These are phyloP conservation scores for Tuber umbilicatum DNA, from an alignment of 495 filamentous ascomycete genomes.

Conservation along the genomic window DNA sequence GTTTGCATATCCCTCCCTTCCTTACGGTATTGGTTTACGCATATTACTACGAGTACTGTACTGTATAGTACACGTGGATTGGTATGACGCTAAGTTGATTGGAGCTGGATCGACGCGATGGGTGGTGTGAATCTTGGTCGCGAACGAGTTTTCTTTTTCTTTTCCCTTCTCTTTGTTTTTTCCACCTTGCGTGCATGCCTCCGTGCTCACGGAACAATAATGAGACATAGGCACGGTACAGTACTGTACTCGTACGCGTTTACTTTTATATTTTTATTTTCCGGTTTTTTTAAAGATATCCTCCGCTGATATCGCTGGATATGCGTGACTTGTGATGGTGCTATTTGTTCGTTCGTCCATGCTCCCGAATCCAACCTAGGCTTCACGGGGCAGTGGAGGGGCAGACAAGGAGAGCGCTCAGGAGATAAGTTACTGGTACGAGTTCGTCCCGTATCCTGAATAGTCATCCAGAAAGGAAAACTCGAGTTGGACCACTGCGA, in stretches of 20 bases:
- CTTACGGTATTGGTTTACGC: background rate
- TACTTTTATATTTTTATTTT: background rate
- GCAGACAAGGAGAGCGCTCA: background rate
- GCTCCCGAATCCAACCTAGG: background rate
- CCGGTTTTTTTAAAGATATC: background rate
- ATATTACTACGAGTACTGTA: background rate
- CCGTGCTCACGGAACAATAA: background rate
- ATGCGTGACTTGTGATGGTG: background rate
- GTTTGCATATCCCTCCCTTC: background rate
- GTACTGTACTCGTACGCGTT: background rate
- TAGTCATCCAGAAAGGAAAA: background rate
- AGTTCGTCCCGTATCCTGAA: background rate
- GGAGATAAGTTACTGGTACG: background rate
- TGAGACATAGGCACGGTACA: background rate
- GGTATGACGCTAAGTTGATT: background rate
- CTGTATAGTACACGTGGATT: background rate
- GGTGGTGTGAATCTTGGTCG: background rate
- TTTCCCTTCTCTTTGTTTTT: background rate
- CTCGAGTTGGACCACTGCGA: background rate
- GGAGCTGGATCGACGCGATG: background rate
- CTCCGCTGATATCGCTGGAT: background rate
- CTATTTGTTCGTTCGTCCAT: background rate
- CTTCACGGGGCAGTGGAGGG: background rate
- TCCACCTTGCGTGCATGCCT: background rate
- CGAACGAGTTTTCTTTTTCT: background rate